Evolutionary conservation across 352 stramenopile genomes (phyloP).

Genomic region (Hyaloperonospora arabidopsidis): DNA sequence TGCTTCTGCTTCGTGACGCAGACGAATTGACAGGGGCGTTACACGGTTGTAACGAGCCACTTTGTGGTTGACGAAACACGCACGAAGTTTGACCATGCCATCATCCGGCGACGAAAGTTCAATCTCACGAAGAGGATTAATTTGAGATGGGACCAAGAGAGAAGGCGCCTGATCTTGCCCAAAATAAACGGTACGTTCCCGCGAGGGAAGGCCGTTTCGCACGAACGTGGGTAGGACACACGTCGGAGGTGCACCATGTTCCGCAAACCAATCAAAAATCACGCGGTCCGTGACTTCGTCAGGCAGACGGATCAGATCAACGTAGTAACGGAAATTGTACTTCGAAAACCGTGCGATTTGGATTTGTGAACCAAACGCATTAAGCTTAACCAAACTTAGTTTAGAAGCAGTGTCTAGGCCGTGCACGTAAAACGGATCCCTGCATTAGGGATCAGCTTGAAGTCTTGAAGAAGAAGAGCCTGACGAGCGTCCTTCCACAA

Average conservation of each 20-base stretch:
- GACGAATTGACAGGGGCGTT: not conserved
- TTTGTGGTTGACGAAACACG: constrained; percentile 1
- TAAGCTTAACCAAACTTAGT: not conserved
- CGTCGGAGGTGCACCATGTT: not conserved
- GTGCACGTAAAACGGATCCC: not conserved
- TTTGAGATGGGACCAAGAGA: not conserved
- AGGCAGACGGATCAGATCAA: not conserved
- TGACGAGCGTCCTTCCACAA: not conserved
- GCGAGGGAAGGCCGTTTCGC: not conserved
- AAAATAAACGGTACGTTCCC: not conserved
- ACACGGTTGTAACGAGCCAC: not conserved
- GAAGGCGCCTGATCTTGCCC: not conserved
- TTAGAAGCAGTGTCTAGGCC: not conserved
- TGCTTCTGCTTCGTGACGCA: not conserved
- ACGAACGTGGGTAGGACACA: not conserved
- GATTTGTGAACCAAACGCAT: not conserved
- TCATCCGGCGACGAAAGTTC: not conserved
- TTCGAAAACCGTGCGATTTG: not conserved
- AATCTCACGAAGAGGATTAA: not conserved
- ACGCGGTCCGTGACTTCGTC: not conserved
- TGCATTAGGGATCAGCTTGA: not conserved
- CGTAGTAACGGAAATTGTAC: not conserved
- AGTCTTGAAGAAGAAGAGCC: not conserved
- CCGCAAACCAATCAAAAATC: not conserved
- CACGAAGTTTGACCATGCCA: not conserved